A percentile compares a stretch with the other conserved stretches of the same genome.
These are phyloP conservation scores for Aplosporella prunicola DNA, from an alignment of 2,329 filamentous ascomycete species.

Conservation along the genomic window DNA sequence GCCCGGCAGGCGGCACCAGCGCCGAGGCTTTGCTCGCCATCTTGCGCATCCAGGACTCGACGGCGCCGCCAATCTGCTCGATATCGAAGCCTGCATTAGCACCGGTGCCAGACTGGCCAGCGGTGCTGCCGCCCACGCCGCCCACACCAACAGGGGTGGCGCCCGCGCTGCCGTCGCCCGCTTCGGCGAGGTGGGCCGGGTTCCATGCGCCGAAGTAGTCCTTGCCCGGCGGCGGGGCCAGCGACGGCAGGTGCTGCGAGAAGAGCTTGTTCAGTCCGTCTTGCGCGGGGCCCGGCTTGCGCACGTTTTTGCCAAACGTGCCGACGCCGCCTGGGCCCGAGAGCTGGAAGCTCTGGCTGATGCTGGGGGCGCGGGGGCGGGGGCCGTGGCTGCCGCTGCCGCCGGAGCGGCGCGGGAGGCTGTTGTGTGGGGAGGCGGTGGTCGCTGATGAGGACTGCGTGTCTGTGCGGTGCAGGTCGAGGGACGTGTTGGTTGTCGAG, in stretches of 20 bases:
- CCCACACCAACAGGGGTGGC: slow-evolving; percentile 11
- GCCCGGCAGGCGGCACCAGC: slow-evolving; percentile 6
- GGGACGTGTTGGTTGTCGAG: slow-evolving; percentile 56
- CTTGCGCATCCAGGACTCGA: slow-evolving; percentile 85
- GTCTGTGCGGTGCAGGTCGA: slow-evolving; percentile 47
- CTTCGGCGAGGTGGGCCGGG: slow-evolving; percentile 18
- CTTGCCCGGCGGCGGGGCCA: slow-evolving; percentile 55
- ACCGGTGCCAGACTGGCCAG: too few species aligned
- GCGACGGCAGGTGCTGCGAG: slow-evolving; percentile 69
- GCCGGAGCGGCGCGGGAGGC: slow-evolving; percentile 27
- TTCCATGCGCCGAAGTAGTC: slow-evolving; percentile 34
- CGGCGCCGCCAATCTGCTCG: slow-evolving; percentile 75
- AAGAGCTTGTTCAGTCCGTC: slow-evolving; percentile 80
- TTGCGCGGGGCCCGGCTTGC: slow-evolving; percentile 69
- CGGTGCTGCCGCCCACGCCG: slow-evolving; percentile 7
- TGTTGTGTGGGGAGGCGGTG: slow-evolving; percentile 31
- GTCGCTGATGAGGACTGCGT: slow-evolving; percentile 22
- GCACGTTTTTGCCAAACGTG: slow-evolving; percentile 61
- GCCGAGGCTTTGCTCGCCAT: slow-evolving; percentile 54
- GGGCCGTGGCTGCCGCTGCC: slow-evolving; percentile 30
- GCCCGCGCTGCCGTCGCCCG: slow-evolving; percentile 19
- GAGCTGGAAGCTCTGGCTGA: slow-evolving; percentile 45
- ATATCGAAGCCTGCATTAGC: slow-evolving; percentile 44
- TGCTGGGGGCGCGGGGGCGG: slow-evolving; percentile 22
- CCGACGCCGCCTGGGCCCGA: slow-evolving; percentile 82